Base-by-base conservation (phyloP, 2,329 filamentous ascomycete genomes). In the Furcasterigmium furcatum region DNA sequence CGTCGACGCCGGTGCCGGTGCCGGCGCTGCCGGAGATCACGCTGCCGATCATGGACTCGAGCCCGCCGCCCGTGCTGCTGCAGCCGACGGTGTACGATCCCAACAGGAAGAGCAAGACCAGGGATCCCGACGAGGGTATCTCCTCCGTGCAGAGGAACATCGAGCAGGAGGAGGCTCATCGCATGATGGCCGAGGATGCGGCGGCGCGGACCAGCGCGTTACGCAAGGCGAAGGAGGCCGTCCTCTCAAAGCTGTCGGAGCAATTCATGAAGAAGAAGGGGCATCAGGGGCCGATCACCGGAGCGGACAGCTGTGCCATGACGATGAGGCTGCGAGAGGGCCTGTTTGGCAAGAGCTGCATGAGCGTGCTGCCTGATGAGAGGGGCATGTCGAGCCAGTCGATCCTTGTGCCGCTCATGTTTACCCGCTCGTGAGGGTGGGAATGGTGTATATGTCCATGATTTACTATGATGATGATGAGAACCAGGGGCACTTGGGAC, bases 51-150 rank as follows among this genome's bases (percentile, higher is more conserved):
- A 68, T 78, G 36, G 58, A 66, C 44, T 61, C 66, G n/a, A 66
- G 70, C 21, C 72, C 74, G 9, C 70, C 73, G 46, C 76, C 76
- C 2, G 68, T 77, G 21, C 60, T 77, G 16, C 68, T 84, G 9
- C 78, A 79, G 55, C 77, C 80, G 3, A 75, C 75, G 12, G 73
- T 78, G 27, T 84, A 83, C 57, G 68, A 80, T 51, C 76, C 79
- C 24, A 47, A 43, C 18, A 48, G 44, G 21, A 20, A 39, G 18
- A 48, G 30, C n/a, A 21, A 13, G 9, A 20, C 8, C 7, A 5
- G 9, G 18, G 40, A 30, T 5, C 53, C 53, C 13, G 66, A 74
- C 50, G 69, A 70, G 46, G 72, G 73, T 41, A 76, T 84, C 48
- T 74, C 76, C 13, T 69, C 77, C 3, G 74, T 82, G 24, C 80